phyloP scores from a whole-genome alignment of 352 stramenopile species.

The Pythium sukuiense region DNA sequence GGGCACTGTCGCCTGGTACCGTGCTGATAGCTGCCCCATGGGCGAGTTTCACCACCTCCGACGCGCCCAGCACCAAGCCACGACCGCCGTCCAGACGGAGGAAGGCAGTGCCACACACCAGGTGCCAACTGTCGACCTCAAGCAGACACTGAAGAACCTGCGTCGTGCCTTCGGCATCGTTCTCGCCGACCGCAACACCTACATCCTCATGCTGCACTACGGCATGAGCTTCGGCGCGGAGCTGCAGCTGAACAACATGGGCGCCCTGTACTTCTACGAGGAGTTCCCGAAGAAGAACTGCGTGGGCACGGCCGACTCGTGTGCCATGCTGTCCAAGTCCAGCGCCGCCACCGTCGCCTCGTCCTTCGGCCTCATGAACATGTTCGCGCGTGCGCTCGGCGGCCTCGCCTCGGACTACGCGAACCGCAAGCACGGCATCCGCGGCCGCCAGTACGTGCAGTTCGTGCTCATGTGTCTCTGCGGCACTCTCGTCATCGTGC shows the following conservation, averaged over 20 bases:
- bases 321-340: slow-evolving; percentile 50
- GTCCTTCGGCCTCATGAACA: slow-evolving; percentile 94
- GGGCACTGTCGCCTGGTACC: slow-evolving; percentile 67
- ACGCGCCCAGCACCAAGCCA: slow-evolving; percentile 48
- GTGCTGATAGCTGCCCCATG: slow-evolving; percentile 90
- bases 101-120: slow-evolving; percentile 3
- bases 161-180: slow-evolving; percentile 52
- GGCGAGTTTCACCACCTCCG: slow-evolving; percentile 91
- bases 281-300: slow-evolving; percentile 77
- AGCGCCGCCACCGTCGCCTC: slow-evolving; percentile 86
- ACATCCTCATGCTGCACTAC: slow-evolving; percentile 94
- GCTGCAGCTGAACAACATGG: slow-evolving; percentile 96
- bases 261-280: slow-evolving; percentile 92
- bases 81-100: slow-evolving; percentile 2
- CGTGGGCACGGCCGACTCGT: slow-evolving; percentile 29
- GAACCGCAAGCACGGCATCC: slow-evolving; percentile 87
- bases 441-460: slow-evolving; percentile 86
- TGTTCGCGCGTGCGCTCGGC: slow-evolving; percentile 90
- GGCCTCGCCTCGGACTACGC: slow-evolving; percentile 84
- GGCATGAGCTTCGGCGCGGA: slow-evolving; percentile 94
- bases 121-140: slow-evolving; percentile 13
- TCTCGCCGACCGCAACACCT: slow-evolving; percentile 86
- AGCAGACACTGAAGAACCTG: slow-evolving; percentile 23
- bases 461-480: slow-evolving; percentile 75
- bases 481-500: slow-evolving; percentile 82